phyloP scores from a whole-genome alignment of 495 filamentous ascomycete genomes.

The Penicillium maclennaniae region DNA sequence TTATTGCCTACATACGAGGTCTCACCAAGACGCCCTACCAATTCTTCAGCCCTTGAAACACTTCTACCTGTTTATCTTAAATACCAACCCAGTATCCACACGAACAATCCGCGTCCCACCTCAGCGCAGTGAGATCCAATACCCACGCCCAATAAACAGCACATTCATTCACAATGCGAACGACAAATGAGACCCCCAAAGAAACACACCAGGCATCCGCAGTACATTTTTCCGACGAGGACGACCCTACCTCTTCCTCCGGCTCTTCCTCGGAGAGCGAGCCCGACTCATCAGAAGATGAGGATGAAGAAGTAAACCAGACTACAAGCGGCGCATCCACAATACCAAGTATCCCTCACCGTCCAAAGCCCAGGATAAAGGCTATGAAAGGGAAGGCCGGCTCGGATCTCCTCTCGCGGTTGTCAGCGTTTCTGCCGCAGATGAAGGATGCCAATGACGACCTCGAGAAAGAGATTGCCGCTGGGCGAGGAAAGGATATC shows the following conservation, averaged over 20 bases:
- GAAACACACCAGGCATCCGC: not conserved
- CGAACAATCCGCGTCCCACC: not conserved
- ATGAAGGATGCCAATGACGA: constrained; percentile 48
- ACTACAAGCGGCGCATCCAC: constrained; percentile 8
- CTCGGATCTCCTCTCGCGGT: constrained; percentile 34
- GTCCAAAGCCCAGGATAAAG: constrained; percentile 36
- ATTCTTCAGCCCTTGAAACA: not conserved
- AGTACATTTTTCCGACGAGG: constrained; percentile 11
- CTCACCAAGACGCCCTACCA: not conserved
- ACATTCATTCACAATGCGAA: constrained; percentile 10
- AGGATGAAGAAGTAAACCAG: constrained; percentile 19
- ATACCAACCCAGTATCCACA: not conserved
- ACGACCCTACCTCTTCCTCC: constrained; percentile 41
- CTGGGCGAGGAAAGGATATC: constrained; percentile 31
- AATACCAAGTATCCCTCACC: constrained; percentile 30
- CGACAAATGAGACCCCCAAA: constrained; percentile 5
- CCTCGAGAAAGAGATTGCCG: constrained; percentile 39
- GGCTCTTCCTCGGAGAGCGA: constrained; percentile 30
- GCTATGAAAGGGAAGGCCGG: constrained; percentile 16
- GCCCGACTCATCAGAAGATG: constrained; percentile 21
- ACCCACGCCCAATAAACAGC: not conserved
- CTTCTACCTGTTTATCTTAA: not conserved
- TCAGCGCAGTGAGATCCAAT: not conserved
- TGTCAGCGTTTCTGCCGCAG: constrained; percentile 46
- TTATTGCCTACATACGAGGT: not conserved